Evolutionary conservation across 306 rosid genomes (phyloP).

Genomic region (Trifolium pratense): DNA sequence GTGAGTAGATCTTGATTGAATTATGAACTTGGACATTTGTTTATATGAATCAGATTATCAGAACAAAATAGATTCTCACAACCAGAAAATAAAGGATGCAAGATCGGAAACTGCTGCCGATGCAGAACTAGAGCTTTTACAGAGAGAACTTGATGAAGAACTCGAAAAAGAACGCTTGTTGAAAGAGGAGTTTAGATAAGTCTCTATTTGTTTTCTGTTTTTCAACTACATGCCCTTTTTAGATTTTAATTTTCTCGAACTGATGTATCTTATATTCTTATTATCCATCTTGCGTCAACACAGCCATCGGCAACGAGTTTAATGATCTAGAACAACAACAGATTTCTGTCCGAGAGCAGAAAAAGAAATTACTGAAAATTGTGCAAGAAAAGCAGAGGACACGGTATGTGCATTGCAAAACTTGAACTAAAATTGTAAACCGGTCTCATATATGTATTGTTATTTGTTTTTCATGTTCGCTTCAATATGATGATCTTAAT

Average conservation of each 20-base stretch:
- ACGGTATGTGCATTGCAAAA: slow-evolving; percentile 60
- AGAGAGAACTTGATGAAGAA: slow-evolving; percentile 67
- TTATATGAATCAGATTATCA: slow-evolving; percentile 63
- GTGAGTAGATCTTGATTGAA: slow-evolving; percentile 20
- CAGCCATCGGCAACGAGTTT: slow-evolving; percentile 56
- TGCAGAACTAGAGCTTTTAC: slow-evolving; percentile 70
- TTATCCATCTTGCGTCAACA: slow-evolving; percentile 49
- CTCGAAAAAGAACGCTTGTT: slow-evolving; percentile 56
- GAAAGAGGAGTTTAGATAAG: slow-evolving; percentile 90
- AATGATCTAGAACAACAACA: slow-evolving; percentile 61
- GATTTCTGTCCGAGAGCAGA: slow-evolving; percentile 56
- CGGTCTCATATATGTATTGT: background rate
- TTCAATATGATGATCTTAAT: background rate
- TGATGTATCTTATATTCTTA: slow-evolving; percentile 42
- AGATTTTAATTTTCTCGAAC: slow-evolving; percentile 20
- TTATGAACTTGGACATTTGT: slow-evolving; percentile 33
- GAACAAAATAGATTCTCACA: slow-evolving; percentile 62
- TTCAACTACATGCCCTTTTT: slow-evolving; percentile 27
- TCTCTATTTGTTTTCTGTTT: slow-evolving; percentile 25
- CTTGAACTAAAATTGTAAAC: slow-evolving; percentile 23
- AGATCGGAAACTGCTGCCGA: slow-evolving; percentile 62
- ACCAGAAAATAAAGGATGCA: slow-evolving; percentile 68
- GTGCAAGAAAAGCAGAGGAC: slow-evolving; percentile 64
- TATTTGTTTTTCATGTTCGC: background rate
- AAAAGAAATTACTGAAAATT: slow-evolving; percentile 54